Base-by-base conservation (phyloP, 306 rosid species). In the Carpinus fangiana region DNA sequence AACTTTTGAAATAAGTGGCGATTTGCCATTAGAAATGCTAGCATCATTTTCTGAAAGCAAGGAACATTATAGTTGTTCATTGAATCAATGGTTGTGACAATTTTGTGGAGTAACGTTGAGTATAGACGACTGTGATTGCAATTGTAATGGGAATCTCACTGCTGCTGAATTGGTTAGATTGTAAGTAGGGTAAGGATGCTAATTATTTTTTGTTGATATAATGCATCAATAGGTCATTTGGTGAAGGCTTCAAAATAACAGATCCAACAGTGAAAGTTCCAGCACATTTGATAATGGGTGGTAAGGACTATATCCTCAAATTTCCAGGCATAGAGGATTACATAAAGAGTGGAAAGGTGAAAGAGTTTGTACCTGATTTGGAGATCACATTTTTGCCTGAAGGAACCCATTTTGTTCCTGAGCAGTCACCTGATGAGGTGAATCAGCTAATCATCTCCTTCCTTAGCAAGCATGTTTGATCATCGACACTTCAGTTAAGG, bases 361-460 rank as follows among this genome's bases (percentile, higher is more conserved):
- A 83, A 70, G 78, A 90, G 67, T 52, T 76, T 80, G 90, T 84
- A 65, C 90, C 96, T 4, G 80, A 84, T 75, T 70, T 90, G 81
- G 96, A 89, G 80, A 79, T 91, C 50, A 70, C 83, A 46, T 86
- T 82, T 70, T 82, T 90, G 45, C 91, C 90, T 1, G 93, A 89
- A 79, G 98, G 98, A 78, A 89, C 94, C 14, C 98, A 93, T 84
- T 93, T 93, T 82, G 91, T 88, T 79, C 97, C 92, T 57, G 97
- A 92, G 82, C 97, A 93, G 69, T 90, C 77, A n/a, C 98, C 98
- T 0, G 85, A 79, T 8, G 86, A 84, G 81, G 89, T 92, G 67
- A 93, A 90, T 82, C 80, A 89, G 78, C 90, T 88, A 10, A 83
- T 93, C 74, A 83, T 93, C 80, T 73, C 36, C 79, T 93, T 87